Conservation (phyloP, 2,329 filamentous ascomycete species). For the Xylariaceae sp. region DNA sequence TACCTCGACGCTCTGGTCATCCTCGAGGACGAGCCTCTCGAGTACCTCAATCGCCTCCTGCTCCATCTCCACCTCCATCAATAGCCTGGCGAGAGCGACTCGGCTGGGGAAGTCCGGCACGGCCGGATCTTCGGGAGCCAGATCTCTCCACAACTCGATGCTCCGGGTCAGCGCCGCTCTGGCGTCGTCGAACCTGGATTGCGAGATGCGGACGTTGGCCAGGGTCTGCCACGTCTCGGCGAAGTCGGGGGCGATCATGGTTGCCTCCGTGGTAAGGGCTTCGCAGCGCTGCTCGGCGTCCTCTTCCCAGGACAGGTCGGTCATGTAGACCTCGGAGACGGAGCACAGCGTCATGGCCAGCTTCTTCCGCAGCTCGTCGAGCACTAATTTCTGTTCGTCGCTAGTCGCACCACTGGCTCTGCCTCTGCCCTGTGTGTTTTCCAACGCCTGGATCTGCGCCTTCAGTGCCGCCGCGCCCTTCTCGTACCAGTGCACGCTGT, state of each 20-base stretch:
- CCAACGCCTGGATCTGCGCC: slow-evolving; percentile 61
- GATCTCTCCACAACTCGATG: slow-evolving; percentile 74
- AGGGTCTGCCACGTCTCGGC: slow-evolving; percentile 93
- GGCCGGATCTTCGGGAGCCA: slow-evolving; percentile 63
- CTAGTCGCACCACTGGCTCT: background rate
- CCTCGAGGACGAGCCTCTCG: slow-evolving; percentile 76
- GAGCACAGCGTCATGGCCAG: slow-evolving; percentile 89
- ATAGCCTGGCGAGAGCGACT: slow-evolving; percentile 74
- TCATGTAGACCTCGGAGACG: slow-evolving; percentile 98
- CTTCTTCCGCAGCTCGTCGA: slow-evolving; percentile 70
- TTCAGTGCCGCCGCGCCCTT: slow-evolving; percentile 68
- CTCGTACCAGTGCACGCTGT: slow-evolving; percentile 64
- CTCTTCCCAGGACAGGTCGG: slow-evolving; percentile 86
- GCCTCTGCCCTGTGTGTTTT: slow-evolving; percentile 32
- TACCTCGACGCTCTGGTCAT: slow-evolving; percentile 89
- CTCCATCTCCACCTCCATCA: slow-evolving; percentile 88
- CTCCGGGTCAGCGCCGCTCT: slow-evolving; percentile 71
- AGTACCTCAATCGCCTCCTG: slow-evolving; percentile 79
- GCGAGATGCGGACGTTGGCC: slow-evolving; percentile 89
- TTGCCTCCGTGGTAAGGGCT: slow-evolving; percentile 80
- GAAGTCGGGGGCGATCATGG: slow-evolving; percentile 72
- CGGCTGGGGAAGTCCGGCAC: slow-evolving; percentile 83
- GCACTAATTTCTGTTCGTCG: slow-evolving; percentile 32
- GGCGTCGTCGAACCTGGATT: slow-evolving; percentile 73
- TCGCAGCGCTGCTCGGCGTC: slow-evolving; percentile 90